Percentiles rank a stretch among this genome's conserved stretches.
phyloP scores from a whole-genome alignment of 371 early-diverging fungal species.

The Mucor circinelloides region DNA sequence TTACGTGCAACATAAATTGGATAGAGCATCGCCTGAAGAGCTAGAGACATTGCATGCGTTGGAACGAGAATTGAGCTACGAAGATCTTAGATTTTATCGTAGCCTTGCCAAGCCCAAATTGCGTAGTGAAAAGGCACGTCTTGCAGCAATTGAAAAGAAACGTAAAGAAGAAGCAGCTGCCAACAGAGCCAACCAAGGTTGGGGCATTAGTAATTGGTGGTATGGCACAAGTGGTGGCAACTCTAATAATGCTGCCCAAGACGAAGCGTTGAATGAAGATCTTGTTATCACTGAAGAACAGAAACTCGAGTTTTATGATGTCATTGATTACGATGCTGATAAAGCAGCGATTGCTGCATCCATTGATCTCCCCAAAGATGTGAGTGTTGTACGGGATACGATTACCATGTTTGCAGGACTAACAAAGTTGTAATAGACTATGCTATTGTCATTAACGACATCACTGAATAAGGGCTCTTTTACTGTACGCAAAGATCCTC shows the following conservation, averaged over 20 bases:
- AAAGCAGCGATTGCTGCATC: slow-evolving; percentile 61
- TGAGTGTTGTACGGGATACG: slow-evolving; percentile 37
- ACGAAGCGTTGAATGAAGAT: slow-evolving; percentile 9
- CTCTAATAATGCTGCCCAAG: neutral
- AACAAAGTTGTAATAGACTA: slow-evolving; percentile 37
- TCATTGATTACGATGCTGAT: slow-evolving; percentile 93
- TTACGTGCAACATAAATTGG: slow-evolving; percentile 72
- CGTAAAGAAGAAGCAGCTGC: slow-evolving; percentile 32
- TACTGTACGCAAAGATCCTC: slow-evolving; percentile 73
- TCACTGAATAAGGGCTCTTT: slow-evolving; percentile 87
- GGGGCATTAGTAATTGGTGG: slow-evolving; percentile 71
- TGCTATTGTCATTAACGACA: slow-evolving; percentile 68
- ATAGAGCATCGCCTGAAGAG: slow-evolving; percentile 57
- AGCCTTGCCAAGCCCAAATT: slow-evolving; percentile 76
- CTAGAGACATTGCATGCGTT: slow-evolving; percentile 62
- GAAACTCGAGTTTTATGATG: slow-evolving; percentile 86
- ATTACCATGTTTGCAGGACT: too few relatives aligned
- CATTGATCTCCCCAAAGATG: slow-evolving; percentile 81
- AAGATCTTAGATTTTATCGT: slow-evolving; percentile 93
- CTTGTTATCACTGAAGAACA: slow-evolving; percentile 74
- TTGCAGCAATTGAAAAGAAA: slow-evolving; percentile 42
- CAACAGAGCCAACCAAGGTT: slow-evolving; percentile 43
- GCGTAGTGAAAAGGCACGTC: slow-evolving; percentile 71
- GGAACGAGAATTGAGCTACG: slow-evolving; percentile 80
- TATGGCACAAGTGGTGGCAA: slow-evolving; percentile 34